Evolutionary conservation across 2,329 filamentous ascomycete genomes (phyloP), one percentile per base, ranked within the genome.

Genomic region (Claviceps arundinis): DNA sequence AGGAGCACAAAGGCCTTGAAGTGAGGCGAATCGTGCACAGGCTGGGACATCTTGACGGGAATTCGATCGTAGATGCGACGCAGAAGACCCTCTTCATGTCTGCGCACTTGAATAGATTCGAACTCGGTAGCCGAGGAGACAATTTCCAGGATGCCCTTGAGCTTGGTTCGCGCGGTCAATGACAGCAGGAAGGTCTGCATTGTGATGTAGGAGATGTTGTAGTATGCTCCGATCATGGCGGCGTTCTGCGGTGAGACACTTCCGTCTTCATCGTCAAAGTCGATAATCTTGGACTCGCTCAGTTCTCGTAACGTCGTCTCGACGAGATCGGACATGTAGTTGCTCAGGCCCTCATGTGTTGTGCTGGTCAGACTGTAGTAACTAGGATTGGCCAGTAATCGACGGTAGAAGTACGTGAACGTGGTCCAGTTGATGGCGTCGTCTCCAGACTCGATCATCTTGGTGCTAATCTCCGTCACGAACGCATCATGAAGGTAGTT

Each of bases 151-250:
- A 98, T 90, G 47, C 89, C 89, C 77, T 98, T 98, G 58, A 98
- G 81, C 73, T 95, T 97, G 4, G 90, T 97, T 59, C 85, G 85
- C 43, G 82, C 82, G 52, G 82, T 90, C 47, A 98, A 77, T 14
- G 93, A 98, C 52, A 98, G 76, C 50, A 98, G 75, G 76, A 98
- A 91, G 0, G 93, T 98, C 71, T 98, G 91, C 90, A 98, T 98
- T 2, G 93, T 98, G 67, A 95, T 87, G 71, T 96, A 97, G 5
- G 91, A 96, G 63, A 98, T 95, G 69, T 96, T 97, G 77, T 98
- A 98, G 75, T 98, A 97, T 1, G 93, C 89, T 9, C 88, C 89
- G 63, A 98, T 97, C 87, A 96, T 96, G 59, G 93, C 93, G 2
- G 91, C 87, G 67, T 98, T 97, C 61, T 95, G 80, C 14, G 93